Evolutionary conservation across 2,329 filamentous ascomycete species (phyloP).

Genomic region (Pestalotiopsis sp.): DNA sequence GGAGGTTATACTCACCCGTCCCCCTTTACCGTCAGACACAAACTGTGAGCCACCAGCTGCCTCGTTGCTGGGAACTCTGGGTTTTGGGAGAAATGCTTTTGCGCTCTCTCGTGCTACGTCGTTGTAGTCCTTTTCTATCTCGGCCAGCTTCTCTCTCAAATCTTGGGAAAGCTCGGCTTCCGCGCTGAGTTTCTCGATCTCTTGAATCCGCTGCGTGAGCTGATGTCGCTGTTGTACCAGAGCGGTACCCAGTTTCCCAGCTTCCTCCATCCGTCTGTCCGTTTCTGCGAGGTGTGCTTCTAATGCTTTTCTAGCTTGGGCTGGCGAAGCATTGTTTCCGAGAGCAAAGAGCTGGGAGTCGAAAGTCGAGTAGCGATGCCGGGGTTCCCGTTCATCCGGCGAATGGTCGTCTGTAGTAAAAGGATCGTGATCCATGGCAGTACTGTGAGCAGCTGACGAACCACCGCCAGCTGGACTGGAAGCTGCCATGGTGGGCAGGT

Average conservation of each 20-base stretch:
- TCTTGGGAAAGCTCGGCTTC: slow-evolving; percentile 81
- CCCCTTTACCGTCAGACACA: slow-evolving; percentile 51
- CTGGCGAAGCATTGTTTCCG: slow-evolving; percentile 74
- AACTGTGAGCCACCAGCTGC: slow-evolving; percentile 51
- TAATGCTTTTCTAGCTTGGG: slow-evolving; percentile 83
- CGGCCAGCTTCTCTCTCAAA: slow-evolving; percentile 76
- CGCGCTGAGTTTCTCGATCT: slow-evolving; percentile 76
- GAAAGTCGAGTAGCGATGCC: slow-evolving; percentile 79
- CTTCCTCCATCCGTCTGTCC: slow-evolving; percentile 86
- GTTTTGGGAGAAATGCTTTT: slow-evolving; percentile 82
- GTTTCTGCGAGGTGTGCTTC: slow-evolving; percentile 93
- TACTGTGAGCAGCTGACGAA: slow-evolving; percentile 25
- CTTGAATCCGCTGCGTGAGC: slow-evolving; percentile 76
- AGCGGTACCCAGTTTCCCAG: slow-evolving; percentile 79
- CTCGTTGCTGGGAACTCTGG: slow-evolving; percentile 74
- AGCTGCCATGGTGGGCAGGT: slow-evolving; percentile 39
- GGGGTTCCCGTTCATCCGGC: slow-evolving; percentile 35
- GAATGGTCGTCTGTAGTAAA: slow-evolving; percentile 51
- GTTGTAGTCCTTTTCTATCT: slow-evolving; percentile 93
- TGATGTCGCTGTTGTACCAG: slow-evolving; percentile 86
- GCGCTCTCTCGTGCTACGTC: slow-evolving; percentile 89
- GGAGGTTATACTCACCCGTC: slow-evolving; percentile 45
- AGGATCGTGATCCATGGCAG: slow-evolving; percentile 46
- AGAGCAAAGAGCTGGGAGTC: slow-evolving; percentile 78
- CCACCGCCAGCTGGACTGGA: slow-evolving; percentile 37